phyloP scores from a whole-genome alignment of 148 eudicot genomes.

The Oxyria digyna region DNA sequence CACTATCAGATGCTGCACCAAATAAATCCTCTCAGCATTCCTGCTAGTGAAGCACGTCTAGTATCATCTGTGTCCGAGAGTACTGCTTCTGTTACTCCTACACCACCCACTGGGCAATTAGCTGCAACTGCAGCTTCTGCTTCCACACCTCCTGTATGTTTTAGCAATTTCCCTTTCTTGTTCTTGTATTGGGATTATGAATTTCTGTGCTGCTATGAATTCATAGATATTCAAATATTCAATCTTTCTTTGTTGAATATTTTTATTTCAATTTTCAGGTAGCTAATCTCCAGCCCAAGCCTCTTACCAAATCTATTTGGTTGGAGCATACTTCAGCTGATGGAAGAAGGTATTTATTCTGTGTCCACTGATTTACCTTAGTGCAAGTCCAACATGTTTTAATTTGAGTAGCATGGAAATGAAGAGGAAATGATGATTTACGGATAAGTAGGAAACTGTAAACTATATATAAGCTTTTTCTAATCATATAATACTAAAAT shows the following conservation, averaged over 20 bases:
- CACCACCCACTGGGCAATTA: conserved; percentile 30
- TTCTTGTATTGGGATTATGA: background rate
- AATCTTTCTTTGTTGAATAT: conserved; percentile 1
- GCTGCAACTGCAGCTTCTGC: conserved; percentile 21
- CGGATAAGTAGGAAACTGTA: background rate
- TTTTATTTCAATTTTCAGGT: conserved; percentile 25
- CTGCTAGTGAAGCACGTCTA: conserved; percentile 37
- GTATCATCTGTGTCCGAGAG: conserved; percentile 29
- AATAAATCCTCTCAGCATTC: conserved; percentile 30
- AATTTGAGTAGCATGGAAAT: background rate
- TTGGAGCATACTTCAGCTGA: conserved; percentile 58
- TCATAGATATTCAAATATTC: background rate
- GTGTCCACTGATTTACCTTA: background rate
- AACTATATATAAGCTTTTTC: too few relatives aligned
- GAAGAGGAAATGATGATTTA: background rate
- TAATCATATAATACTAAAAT: too few relatives aligned
- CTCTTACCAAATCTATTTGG: conserved; percentile 43
- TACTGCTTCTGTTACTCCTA: conserved; percentile 25
- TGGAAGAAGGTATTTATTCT: conserved; percentile 55
- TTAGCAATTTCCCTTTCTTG: background rate
- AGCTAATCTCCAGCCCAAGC: conserved; percentile 26
- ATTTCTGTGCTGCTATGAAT: background rate
- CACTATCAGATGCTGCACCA: conserved; percentile 45
- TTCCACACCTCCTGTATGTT: conserved; percentile 19
- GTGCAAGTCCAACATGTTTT: background rate